Base-by-base conservation (phyloP, 2,329 filamentous ascomycete genomes). In the Colletotrichum karsti region DNA sequence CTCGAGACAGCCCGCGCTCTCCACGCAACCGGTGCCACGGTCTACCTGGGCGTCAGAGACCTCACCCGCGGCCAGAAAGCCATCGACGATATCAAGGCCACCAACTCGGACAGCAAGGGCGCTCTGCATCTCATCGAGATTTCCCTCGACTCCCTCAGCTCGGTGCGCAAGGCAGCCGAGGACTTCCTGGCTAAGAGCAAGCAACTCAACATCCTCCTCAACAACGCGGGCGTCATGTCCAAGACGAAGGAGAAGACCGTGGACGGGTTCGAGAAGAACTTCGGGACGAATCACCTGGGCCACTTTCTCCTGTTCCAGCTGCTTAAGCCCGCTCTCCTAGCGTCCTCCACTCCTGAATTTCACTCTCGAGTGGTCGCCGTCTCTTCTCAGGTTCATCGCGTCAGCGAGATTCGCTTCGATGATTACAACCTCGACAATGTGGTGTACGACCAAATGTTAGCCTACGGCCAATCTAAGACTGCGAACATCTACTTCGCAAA, bases 301-400 rank as follows among this genome's bases (percentile, higher is more conserved):
- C 84, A 87, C 70, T 89, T 88, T 75, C 79, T 88, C 0, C 78
- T 89, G 20, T 84, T 87, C 71, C 78, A 85, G 20, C 79, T 87
- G 0, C 77, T 89, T 30, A 83, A 83, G 33, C 73, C 78, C 0
- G 72, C 80, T 0, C 73, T 88, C 2, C 74, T 87, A 0, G 71
- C 77, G 0, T 78, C 79, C 1, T 71, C 78, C 1, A 81, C 79
- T 0, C 74, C 81, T 0, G 70, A 73, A 0, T 85, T 83, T 57
- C 72, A 79, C 3, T 85, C 82, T 0, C 80, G 87, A 1, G 82
- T 88, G 2, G 78, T 89, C 44, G 73, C 76, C 0, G 73, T 88
- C 0, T 77, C 83, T 0, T 84, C 82, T 3, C 72, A 77, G 1
- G 82, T 72, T 1, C 86, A 88, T 69, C 78, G 78, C 8, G 58